phyloP scores from a whole-genome alignment of 83 land plant species.

The Diphasiastrum complanatum region DNA sequence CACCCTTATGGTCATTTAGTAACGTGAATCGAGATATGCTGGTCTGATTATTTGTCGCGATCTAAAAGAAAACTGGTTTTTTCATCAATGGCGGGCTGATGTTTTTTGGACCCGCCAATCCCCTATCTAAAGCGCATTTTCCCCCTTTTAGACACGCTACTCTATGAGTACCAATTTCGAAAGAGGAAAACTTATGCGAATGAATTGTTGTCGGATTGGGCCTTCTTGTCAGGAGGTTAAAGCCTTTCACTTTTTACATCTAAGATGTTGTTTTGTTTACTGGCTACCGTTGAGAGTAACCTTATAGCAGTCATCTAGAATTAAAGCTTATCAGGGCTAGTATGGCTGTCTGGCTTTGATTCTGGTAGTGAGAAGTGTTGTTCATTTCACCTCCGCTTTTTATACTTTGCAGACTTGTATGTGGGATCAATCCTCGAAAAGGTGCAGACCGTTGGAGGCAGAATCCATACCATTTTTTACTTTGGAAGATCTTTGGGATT shows the following conservation, averaged over 20 bases:
- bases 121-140: too few relatives aligned
- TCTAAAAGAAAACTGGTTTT: too few relatives aligned
- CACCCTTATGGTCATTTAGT: background rate
- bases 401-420: slow-evolving; percentile 27
- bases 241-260: too few relatives aligned
- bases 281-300: too few relatives aligned
- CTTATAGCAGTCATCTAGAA: background rate
- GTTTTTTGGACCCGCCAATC: too few relatives aligned
- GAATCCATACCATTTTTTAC: slow-evolving; percentile 43
- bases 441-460: slow-evolving; percentile 36
- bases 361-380: background rate
- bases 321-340: background rate
- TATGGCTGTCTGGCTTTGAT: background rate
- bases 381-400: background rate
- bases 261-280: too few relatives aligned
- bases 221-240: too few relatives aligned
- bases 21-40: background rate
- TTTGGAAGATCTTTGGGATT: slow-evolving; percentile 53
- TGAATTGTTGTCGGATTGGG: too few relatives aligned
- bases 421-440: slow-evolving; percentile 20
- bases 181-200: too few relatives aligned
- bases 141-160: too few relatives aligned
- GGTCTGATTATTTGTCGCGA: background rate
- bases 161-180: too few relatives aligned
- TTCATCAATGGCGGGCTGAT: too few relatives aligned